Evolutionary conservation across 208 protist genomes (phyloP), one percentile per base, ranked within the genome.

Genomic region (Leishmania gerbilli): DNA sequence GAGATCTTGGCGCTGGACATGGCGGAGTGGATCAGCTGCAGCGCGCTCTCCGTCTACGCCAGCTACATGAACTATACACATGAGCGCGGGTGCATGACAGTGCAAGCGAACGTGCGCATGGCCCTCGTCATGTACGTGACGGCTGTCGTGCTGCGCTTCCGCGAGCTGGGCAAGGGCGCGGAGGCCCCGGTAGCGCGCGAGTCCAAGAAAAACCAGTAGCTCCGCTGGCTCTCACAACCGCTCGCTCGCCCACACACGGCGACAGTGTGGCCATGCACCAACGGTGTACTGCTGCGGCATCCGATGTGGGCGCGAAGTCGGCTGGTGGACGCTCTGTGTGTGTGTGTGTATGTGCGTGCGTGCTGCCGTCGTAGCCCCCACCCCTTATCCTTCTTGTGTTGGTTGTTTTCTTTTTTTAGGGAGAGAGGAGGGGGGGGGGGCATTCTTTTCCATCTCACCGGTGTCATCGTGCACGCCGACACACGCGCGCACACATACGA

Each of bases 61-160:
- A 84, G 82, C 80, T 86, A 87, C 81, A 83, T 86, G 85, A 89
- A 89, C 85, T 88, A 86, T 81, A 82, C 81, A 3, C 58, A 77
- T 27, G 69, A 77, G 74, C 69, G 68, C 24, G 88, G 88, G 34
- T 92, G 89, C 82, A 80, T 82, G 58, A 79, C 88, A 27, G 74
- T 87, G 69, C 87, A 86, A 75, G 89, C 89, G 17, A 92, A 90
- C 56, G 79, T 84, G 47, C 83, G 86, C 65, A 90, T 92, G 89
- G 84, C 84, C 55, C n/a, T 90, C 17, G 68, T 77, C 64, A 81
- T 92, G 81, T 89, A 88, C 77, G 60, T 90, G 3, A 76, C 79
- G 34, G 81, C 79, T 49, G 24, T 90, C 69, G 79, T 80, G 31
- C 77, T 90, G 68, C 79, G 82, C 40, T 77, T 84, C 45, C 65